phyloP scores from a whole-genome alignment of 192 early-diverging fungal genomes.

The Coemansia sp. region DNA sequence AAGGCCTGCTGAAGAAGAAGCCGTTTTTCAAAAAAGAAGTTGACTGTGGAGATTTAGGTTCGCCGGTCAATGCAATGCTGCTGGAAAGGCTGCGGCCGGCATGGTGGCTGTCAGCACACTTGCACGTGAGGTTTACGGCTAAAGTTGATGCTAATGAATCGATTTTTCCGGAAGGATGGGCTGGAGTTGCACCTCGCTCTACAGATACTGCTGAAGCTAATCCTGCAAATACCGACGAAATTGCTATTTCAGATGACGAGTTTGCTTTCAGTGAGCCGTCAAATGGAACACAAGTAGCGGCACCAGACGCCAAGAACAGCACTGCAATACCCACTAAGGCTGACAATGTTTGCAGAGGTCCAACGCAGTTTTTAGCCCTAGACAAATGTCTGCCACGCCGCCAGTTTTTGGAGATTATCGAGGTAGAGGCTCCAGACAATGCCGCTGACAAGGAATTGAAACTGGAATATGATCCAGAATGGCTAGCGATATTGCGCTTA shows the following conservation, averaged over 20 bases:
- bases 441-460: slow-evolving; percentile 39
- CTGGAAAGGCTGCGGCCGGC: slow-evolving; percentile 72
- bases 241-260: slow-evolving; percentile 42
- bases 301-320: too few species aligned
- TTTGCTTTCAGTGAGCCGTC: slow-evolving; percentile 5
- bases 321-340: not conserved
- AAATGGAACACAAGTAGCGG: not conserved
- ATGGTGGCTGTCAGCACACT: slow-evolving; percentile 95
- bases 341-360: slow-evolving; percentile 10
- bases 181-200: slow-evolving; percentile 14
- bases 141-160: slow-evolving; percentile 53
- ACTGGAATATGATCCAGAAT: slow-evolving; percentile 83
- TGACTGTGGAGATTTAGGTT: slow-evolving; percentile 61
- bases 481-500: slow-evolving; percentile 73
- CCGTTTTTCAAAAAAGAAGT: slow-evolving; percentile 76
- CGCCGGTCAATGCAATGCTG: slow-evolving; percentile 66
- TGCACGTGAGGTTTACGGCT: slow-evolving; percentile 90
- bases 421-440: slow-evolving; percentile 57
- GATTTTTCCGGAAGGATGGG: slow-evolving; percentile 26
- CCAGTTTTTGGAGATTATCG: slow-evolving; percentile 76
- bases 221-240: slow-evolving; percentile 56
- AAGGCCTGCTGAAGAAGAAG: slow-evolving; percentile 63
- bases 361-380: slow-evolving; percentile 85
- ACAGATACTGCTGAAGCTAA: not conserved
- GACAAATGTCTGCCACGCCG: slow-evolving; percentile 86